Conservation (phyloP, 257 asterid genomes). For the Nicotiana tomentosiformis region DNA sequence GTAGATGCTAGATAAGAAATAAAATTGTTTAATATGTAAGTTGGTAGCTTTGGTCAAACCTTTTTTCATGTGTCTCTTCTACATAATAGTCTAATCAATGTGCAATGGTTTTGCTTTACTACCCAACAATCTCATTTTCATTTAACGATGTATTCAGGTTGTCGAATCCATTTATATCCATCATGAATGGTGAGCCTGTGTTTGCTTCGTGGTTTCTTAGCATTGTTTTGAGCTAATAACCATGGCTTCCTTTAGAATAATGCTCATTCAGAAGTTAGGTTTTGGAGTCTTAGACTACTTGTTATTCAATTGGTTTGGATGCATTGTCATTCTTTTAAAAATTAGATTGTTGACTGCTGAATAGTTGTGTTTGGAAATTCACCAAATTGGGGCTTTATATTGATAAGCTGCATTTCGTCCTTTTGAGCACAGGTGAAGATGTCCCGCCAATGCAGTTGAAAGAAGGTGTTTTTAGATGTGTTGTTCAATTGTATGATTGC, state of each 20-base stretch:
- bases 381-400: neutral
- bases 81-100: neutral
- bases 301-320: neutral
- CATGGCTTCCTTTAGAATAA: neutral
- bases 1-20: neutral
- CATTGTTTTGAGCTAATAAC: neutral
- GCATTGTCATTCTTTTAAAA: neutral
- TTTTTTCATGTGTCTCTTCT: neutral
- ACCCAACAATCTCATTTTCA: neutral
- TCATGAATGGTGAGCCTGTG: neutral
- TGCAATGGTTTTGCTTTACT: neutral
- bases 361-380: neutral
- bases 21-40: neutral
- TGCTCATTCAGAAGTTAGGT: neutral
- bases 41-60: neutral
- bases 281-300: neutral
- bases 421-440: slow-evolving; percentile 67
- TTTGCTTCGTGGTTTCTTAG: neutral
- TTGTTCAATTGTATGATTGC: slow-evolving; percentile 92
- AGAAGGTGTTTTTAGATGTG: slow-evolving; percentile 95
- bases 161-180: neutral
- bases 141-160: neutral
- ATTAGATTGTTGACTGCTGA: neutral
- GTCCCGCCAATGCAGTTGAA: slow-evolving; percentile 97
- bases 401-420: slow-evolving; percentile 1